Evolutionary conservation across 2,329 filamentous ascomycete species (phyloP), one percentile per base, ranked within the genome.

Genomic region (Phoma sp.): DNA sequence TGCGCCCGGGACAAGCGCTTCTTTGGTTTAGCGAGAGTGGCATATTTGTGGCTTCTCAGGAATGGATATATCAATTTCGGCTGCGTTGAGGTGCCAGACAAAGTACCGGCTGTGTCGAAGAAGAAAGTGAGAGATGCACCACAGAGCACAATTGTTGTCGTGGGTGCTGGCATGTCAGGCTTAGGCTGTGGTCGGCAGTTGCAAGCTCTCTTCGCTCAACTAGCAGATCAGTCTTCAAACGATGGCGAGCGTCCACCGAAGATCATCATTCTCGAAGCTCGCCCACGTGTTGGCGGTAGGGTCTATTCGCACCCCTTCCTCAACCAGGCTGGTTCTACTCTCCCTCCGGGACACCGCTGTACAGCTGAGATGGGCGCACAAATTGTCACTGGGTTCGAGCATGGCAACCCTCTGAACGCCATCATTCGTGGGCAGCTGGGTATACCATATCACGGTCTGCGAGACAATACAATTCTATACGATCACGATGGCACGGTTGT

Each of bases 321-420:
- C 79, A 82, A 86, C 78, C 78, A 89, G 79, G 73, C 83, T 72
- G 75, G 79, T 51, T 70, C 79, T 68, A 75, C 77, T 60, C 64
- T 86, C 70, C 76, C 80, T 70, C 66, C 80, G 61, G 70, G 80
- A 75, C 84, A 82, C 72, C 83, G 77, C 45, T 89, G 89, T 68
- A 98, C 93, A 18, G 95, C 91, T 29, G 95, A 99, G 73, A 96
- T 97, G 87, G 95, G 95, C 25, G 95, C 93, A 50, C 96, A 99
- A 82, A 98, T 99, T 56, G 92, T 99, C 57, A 97, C 96, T 30
- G 95, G 95, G 0, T 99, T 98, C 71, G 92, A 98, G 62, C 86
- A 91, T 61, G 96, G 96, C 14, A 99, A 99, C 66, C 95, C 95
- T 4, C 79, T 99, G 64, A 96, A 97, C 71, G 86, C 93, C 43